Percentiles rank a stretch among this genome's conserved stretches.
These are phyloP conservation scores for Hypomyces rosellus DNA, from an alignment of 2,329 filamentous ascomycete species.

Conservation along the genomic window DNA sequence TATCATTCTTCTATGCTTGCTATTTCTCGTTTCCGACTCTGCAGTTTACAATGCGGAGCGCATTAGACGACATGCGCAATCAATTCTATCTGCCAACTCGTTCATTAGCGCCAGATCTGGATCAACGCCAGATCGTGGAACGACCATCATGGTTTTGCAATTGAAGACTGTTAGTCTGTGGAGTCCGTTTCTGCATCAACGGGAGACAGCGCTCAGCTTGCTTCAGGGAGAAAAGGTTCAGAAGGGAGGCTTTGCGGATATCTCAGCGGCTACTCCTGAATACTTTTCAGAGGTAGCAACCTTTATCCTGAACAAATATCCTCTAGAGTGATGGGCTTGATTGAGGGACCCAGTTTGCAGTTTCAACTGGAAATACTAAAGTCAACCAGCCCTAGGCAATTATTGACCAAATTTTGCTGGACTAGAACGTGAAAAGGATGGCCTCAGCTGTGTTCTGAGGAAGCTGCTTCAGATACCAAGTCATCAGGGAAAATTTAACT, in stretches of 20 bases:
- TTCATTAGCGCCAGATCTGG: background rate
- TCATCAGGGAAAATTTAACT: too few species aligned
- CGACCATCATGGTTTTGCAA: constrained; percentile 13
- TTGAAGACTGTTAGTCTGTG: constrained; percentile 12
- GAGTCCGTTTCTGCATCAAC: constrained; percentile 13
- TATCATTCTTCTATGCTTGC: constrained; percentile 4
- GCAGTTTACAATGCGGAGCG: constrained; percentile 1
- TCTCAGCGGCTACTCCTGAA: constrained; percentile 10
- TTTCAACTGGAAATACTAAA: too few species aligned
- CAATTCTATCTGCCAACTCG: constrained; percentile 5
- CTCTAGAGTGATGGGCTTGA: constrained; percentile 4
- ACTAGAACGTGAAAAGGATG: too few species aligned
- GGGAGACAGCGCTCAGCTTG: constrained; percentile 4
- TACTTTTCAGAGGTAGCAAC: constrained; percentile 17
- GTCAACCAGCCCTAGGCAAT: too few species aligned
- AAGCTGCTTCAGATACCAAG: too few species aligned
- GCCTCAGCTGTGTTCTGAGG: too few species aligned
- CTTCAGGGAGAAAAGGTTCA: constrained; percentile 10
- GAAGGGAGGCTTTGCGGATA: constrained; percentile 13
- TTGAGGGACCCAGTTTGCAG: too few species aligned
- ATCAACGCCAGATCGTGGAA: constrained; percentile 4
- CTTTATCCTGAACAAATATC: constrained; percentile 10
- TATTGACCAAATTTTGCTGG: too few species aligned
- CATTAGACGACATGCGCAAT: constrained; percentile 4
- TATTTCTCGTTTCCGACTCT: background rate